These are phyloP conservation scores for Moesziomyces antarcticus DNA, from an alignment of 1,284 basidiomycete species.

Conservation along the genomic window DNA sequence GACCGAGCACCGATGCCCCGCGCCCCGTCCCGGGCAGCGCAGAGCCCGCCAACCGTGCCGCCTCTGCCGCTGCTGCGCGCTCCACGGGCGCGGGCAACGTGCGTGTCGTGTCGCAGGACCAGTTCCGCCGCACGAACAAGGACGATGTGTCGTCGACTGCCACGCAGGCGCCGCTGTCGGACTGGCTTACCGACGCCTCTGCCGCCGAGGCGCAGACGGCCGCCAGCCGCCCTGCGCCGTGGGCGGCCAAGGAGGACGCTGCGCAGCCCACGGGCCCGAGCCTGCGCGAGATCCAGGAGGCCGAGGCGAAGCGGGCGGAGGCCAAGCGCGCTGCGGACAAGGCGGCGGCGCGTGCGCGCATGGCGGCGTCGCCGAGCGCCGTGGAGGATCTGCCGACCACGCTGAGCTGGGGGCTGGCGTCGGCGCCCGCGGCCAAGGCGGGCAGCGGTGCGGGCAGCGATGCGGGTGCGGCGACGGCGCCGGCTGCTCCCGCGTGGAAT, in stretches of 20 bases:
- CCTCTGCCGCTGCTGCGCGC: constrained; percentile 22
- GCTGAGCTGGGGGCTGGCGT: constrained; percentile 70
- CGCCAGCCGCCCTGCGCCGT: constrained; percentile 59
- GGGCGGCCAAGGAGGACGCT: constrained; percentile 58
- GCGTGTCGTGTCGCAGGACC: constrained; percentile 54
- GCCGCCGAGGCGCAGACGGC: constrained; percentile 20
- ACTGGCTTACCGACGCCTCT: constrained; percentile 44
- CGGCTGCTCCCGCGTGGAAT: constrained; percentile 64
- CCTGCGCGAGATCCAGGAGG: constrained; percentile 93
- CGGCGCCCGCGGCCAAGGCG: constrained; percentile 67
- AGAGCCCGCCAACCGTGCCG: constrained; percentile 28
- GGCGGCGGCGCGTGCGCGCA: constrained; percentile 63
- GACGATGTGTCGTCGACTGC: constrained; percentile 6
- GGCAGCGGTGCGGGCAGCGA: constrained; percentile 76
- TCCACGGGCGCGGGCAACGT: constrained; percentile 49
- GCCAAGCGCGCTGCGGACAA: constrained; percentile 71
- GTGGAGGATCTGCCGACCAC: constrained; percentile 55
- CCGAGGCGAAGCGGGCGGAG: constrained; percentile 84
- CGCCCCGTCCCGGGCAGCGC: constrained; percentile 18
- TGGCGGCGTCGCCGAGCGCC: constrained; percentile 55
- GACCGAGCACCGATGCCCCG: constrained; percentile 16
- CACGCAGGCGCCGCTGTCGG: constrained; percentile 38
- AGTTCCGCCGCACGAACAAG: constrained; percentile 44
- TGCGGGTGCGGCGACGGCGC: constrained; percentile 75
- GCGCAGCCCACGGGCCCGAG: constrained; percentile 69